Evolutionary conservation across 1,284 basidiomycete species (phyloP), one percentile per base, ranked within the genome.

Genomic region (Rhodotorula mucilaginosa): DNA sequence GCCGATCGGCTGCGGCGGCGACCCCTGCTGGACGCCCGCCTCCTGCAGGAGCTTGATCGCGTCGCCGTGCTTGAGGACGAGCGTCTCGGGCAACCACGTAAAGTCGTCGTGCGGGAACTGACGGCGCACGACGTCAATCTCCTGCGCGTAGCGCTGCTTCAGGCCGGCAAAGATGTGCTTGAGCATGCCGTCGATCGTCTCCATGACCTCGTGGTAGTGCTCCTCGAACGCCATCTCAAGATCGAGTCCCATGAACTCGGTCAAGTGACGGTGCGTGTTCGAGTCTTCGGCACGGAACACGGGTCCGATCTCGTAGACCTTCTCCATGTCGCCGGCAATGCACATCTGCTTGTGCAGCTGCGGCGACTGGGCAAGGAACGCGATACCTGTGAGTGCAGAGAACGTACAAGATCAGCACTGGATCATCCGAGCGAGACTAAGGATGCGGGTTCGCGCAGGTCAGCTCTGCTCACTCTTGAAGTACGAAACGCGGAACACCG

Each of bases 331-430:
- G 72, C 93, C 93, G 49, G 96, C 93, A 78, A 99, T 99, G 71
- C 92, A 93, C 97, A 99, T 99, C 83, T 99, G 97, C 83, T 99
- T 99, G 62, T 93, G 92, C 21, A 99, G 86, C 82, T 99, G 97
- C 58, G 97, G 97, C 61, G 90, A 93, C 82, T 99, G 97, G 12
- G 97, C 97, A 44, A 99, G 87, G 85, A 88, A 99, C 2, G 97
- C 97, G 76, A 83, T 87, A 52, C 91, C 92, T 91, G 72, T n/a
- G 21, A 1, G 19, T 1, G 10, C 3, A 29, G n/a, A 21, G 18
- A 34, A 18, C 52, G 26, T 2, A 26, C 26, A 26, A 2, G 13
- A 23, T 18, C 12, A 21, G 12, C 39, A 15, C 13, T 19, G 48
- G n/a, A 39, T 59, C 8, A 66, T 15, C 46, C 57, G 72, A 4